Evolutionary conservation across 179 eudicot genomes (phyloP).

Genomic region (Patellifolia procumbens): DNA sequence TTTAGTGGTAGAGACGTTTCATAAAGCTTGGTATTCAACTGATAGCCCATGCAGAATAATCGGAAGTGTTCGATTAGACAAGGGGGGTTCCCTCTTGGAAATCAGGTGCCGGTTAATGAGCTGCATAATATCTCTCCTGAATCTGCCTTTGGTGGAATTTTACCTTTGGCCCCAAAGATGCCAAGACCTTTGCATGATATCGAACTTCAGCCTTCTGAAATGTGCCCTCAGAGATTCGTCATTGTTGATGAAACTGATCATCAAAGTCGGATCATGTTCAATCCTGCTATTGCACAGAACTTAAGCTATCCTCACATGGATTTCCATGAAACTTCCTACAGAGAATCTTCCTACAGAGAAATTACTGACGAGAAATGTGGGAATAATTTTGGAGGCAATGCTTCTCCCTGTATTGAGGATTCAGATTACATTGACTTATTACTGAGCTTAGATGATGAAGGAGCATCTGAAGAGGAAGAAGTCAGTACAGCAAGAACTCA

Average conservation of each 20-base stretch:
- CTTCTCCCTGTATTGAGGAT: conserved; percentile 46
- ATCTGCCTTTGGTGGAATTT: conserved; percentile 30
- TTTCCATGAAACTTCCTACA: conserved; percentile 19
- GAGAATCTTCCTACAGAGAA: too few species aligned
- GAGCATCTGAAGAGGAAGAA: conserved; percentile 48
- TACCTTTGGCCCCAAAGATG: conserved; percentile 28
- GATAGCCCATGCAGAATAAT: conserved; percentile 45
- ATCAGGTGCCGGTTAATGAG: conserved; percentile 34
- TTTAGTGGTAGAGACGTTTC: neutral
- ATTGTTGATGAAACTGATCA: conserved; percentile 53
- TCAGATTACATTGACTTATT: conserved; percentile 60
- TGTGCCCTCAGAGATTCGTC: conserved; percentile 56
- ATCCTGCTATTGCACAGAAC: conserved; percentile 41
- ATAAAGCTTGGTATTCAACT: conserved; percentile 8
- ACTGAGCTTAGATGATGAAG: conserved; percentile 36
- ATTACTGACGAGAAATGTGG: conserved; percentile 14
- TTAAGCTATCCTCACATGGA: conserved; percentile 37
- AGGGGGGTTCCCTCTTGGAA: conserved; percentile 27
- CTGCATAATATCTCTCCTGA: conserved; percentile 23
- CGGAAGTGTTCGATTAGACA: conserved; percentile 31
- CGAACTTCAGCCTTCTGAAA: conserved; percentile 50
- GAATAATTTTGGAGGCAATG: conserved; percentile 25
- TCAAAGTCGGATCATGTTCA: conserved; percentile 54
- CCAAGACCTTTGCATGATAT: conserved; percentile 34
- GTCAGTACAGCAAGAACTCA: conserved; percentile 60